Evolutionary conservation across 371 early-diverging fungal genomes (phyloP).

Genomic region (Mortierella sp.): DNA sequence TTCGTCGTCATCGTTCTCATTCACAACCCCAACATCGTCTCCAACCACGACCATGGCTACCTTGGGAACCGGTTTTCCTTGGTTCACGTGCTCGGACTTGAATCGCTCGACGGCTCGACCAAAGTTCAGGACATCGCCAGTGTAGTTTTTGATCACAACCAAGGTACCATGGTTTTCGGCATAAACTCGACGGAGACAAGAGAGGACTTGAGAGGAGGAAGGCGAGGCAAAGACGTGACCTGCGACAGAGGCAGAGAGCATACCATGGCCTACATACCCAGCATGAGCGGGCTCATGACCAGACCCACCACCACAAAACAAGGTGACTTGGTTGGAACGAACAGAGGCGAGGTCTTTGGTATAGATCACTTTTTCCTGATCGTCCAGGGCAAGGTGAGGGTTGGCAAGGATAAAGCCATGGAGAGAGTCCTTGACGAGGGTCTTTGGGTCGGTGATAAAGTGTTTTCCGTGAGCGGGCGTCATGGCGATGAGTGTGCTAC

Average conservation of each 20-base stretch:
- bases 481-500: too few species aligned
- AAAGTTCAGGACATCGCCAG: slow-evolving; percentile 85
- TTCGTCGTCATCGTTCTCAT: slow-evolving; percentile 53
- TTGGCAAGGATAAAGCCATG: slow-evolving; percentile 57
- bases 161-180: slow-evolving; percentile 73
- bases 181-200: slow-evolving; percentile 71
- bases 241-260: slow-evolving; percentile 82
- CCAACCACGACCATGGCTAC: slow-evolving; percentile 80
- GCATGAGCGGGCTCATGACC: slow-evolving; percentile 90
- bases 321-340: slow-evolving; percentile 72
- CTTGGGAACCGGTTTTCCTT: slow-evolving; percentile 51
- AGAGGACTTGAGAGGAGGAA: slow-evolving; percentile 75
- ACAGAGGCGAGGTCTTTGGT: slow-evolving; percentile 60
- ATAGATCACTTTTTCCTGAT: slow-evolving; percentile 59
- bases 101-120: slow-evolving; percentile 83
- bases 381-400: slow-evolving; percentile 51
- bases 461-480: slow-evolving; percentile 50
- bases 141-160: slow-evolving; percentile 87
- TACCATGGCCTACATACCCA: slow-evolving; percentile 78
- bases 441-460: slow-evolving; percentile 59
- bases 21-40: slow-evolving; percentile 82
- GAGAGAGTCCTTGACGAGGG: slow-evolving; percentile 64
- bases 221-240: slow-evolving; percentile 90
- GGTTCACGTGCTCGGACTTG: slow-evolving; percentile 69
- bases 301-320: slow-evolving; percentile 79